Conservation (phyloP, 805 yeast species). For the Grigorovia humatica region DNA sequence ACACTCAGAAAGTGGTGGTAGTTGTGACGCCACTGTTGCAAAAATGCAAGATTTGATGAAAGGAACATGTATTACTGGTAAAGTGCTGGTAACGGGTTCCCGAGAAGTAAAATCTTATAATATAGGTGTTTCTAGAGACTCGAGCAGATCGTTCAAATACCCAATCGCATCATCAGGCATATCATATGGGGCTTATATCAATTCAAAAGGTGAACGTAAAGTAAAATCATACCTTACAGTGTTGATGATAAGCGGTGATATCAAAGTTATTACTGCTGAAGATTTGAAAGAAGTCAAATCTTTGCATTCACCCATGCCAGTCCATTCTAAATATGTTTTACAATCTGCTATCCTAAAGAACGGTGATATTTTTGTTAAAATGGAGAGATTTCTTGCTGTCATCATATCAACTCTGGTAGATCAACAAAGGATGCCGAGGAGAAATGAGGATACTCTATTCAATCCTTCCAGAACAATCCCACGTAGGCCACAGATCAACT, state of each 20-base stretch:
- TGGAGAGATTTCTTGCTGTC: constrained; percentile 43
- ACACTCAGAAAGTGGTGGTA: constrained; percentile 47
- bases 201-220: constrained; percentile 16
- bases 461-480: constrained; percentile 62
- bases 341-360: constrained; percentile 40
- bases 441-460: constrained; percentile 49
- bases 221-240: constrained; percentile 40
- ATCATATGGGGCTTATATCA: constrained; percentile 29
- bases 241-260: constrained; percentile 36
- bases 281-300: constrained; percentile 49
- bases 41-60: constrained; percentile 48
- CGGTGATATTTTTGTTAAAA: constrained; percentile 50
- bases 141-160: constrained; percentile 50
- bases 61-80: constrained; percentile 55
- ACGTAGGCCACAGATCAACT: constrained; percentile 66
- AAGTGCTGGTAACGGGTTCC: constrained; percentile 43
- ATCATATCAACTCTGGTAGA: constrained; percentile 38
- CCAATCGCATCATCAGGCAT: constrained; percentile 41
- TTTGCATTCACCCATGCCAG: constrained; percentile 34
- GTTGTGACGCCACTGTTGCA: constrained; percentile 53
- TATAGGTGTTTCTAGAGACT: constrained; percentile 49
- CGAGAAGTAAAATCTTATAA: constrained; percentile 54
- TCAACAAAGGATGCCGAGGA: constrained; percentile 13
- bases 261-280: constrained; percentile 45
- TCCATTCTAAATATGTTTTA: constrained; percentile 33